phyloP scores from a whole-genome alignment of 768 basidiomycete species.

The Amanita muscaria region DNA sequence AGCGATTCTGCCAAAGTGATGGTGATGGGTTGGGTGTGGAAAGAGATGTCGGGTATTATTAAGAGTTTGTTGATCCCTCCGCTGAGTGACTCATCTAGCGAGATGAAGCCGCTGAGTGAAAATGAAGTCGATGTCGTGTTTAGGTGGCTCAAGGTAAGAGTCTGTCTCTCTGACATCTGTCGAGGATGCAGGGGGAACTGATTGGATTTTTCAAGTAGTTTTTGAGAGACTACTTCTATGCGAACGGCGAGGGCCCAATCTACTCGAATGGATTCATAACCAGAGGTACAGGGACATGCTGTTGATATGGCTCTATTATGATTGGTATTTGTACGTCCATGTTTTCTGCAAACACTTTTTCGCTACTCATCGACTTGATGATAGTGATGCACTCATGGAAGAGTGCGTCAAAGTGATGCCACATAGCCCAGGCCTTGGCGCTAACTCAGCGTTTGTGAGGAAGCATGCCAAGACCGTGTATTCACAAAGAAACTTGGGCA shows the following conservation, averaged over 20 bases:
- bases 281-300: constrained; percentile 90
- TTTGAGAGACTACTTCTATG: constrained; percentile 90
- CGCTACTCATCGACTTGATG: too few relatives aligned
- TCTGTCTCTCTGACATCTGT: constrained; percentile 20
- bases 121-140: constrained; percentile 99
- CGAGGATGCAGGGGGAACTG: not conserved
- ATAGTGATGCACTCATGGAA: constrained; percentile 79
- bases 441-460: constrained; percentile 58
- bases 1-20: constrained; percentile 79
- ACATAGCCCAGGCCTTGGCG: constrained; percentile 67
- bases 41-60: constrained; percentile 81
- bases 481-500: constrained; percentile 88
- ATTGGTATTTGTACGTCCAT: constrained; percentile 76
- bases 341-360: constrained; percentile 4
- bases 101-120: constrained; percentile 87
- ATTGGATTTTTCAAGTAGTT: too few relatives aligned
- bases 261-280: constrained; percentile 81
- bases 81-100: constrained; percentile 73
- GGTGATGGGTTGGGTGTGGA: constrained; percentile 94
- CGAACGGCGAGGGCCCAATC: constrained; percentile 87
- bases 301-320: constrained; percentile 90
- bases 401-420: constrained; percentile 96
- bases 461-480: constrained; percentile 92
- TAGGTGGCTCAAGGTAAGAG: constrained; percentile 97
- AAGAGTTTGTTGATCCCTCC: constrained; percentile 89